Conservation (phyloP, 805 yeast genomes). For the Hanseniaspora vineae region DNA sequence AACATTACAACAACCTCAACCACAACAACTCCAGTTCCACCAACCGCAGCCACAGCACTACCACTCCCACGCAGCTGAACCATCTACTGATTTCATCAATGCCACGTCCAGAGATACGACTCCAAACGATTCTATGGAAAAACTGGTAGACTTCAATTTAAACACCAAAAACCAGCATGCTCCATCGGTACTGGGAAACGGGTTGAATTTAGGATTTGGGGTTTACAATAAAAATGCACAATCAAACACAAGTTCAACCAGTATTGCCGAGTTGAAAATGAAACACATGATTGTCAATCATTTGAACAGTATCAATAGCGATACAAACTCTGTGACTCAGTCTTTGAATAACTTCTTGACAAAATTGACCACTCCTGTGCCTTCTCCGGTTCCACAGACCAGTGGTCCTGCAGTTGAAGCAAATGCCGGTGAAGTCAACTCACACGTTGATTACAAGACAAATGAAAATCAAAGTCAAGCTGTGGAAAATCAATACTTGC, state of each 20-base stretch:
- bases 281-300: neutral
- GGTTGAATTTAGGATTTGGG: too few species aligned
- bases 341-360: neutral
- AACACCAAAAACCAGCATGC: neutral
- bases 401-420: neutral
- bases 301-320: neutral
- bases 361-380: neutral
- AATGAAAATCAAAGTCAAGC: too few species aligned
- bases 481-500: neutral
- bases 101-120: constrained; percentile 2
- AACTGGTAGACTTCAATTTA: neutral
- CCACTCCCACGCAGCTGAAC: neutral
- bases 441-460: too few species aligned
- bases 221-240: too few species aligned
- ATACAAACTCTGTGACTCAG: neutral
- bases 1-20: neutral
- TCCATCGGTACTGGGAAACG: neutral
- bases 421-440: too few species aligned
- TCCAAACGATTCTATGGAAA: constrained; percentile 4
- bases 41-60: neutral
- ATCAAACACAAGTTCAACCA: too few species aligned
- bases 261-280: too few species aligned
- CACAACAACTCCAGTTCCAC: neutral
- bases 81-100: too few species aligned
- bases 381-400: neutral